Base-by-base conservation (phyloP, 2,329 filamentous ascomycete species). In the Coniochaeta sp. region DNA sequence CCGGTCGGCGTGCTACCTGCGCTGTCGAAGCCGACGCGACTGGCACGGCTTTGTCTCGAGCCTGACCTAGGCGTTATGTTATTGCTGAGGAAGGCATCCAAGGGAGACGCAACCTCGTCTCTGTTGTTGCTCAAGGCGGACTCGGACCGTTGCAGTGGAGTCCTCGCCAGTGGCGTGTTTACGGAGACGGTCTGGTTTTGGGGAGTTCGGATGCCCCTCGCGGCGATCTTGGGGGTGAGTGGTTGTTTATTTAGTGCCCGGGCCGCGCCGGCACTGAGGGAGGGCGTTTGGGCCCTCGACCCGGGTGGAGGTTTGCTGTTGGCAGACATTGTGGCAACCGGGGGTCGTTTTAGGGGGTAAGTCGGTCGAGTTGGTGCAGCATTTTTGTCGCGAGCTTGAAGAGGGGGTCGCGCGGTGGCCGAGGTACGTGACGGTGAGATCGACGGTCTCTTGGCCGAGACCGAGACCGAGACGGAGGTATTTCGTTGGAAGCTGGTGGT, bases 61-160 rank as follows among this genome's bases (percentile, higher is more conserved):
- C 88, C 89, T 9, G 91, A 91, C 65, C 92, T 85, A 57, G 91
- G 90, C 3, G 92, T 96, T 70, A 92, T 77, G 71, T 90, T 92
- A 71, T 76, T 82, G 72, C 73, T 85, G 52, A 91, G 74, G 66
- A 84, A 84, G 57, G 82, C 69, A 57, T 81, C 77, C 32, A 80
- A 76, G 9, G 85, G 79, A 52, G 82, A 80, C 52, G 79, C 73
- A 64, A 79, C 69, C 62, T 84, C 81, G 57, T 88, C 84, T 61
- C 70, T 69, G 16, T 68, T 57, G 44, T 57, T 60, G 59, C 58
- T 61, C 26, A 59, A 28, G 17, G 62, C 36, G 5, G 67, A 65
- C 24, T 66, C 66, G 24, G 65, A 62, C 58, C 66, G 64, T 32
- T 63, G 58, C 55, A 63, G 30, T 16, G 54, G 64, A 50, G 69